Conservation (phyloP, 2,329 filamentous ascomycete genomes). For the Sporothrix pseudoabietina region DNA sequence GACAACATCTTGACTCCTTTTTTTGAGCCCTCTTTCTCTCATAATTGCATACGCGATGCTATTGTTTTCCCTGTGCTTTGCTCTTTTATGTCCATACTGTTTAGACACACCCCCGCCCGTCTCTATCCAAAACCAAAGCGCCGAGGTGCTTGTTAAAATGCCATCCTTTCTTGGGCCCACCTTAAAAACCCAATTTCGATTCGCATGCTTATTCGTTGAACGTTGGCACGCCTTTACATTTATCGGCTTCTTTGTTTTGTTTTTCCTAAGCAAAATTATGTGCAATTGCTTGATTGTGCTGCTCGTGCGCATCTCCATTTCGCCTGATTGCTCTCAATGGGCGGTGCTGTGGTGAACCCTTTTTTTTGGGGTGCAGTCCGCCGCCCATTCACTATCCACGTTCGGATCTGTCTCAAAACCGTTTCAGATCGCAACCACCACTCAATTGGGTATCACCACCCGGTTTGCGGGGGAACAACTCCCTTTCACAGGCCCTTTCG, state of each 20-base stretch:
- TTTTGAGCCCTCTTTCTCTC: background rate
- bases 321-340: background rate
- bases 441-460: background rate
- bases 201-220: background rate
- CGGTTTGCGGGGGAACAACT: background rate
- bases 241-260: background rate
- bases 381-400: background rate
- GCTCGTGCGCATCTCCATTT: background rate
- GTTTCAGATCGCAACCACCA: conserved; percentile 23
- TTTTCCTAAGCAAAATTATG: background rate
- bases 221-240: background rate
- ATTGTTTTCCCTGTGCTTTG: background rate
- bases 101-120: background rate
- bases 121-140: background rate
- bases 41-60: background rate
- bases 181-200: background rate
- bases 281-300: background rate
- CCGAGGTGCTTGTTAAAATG: background rate
- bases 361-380: background rate
- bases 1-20: background rate
- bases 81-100: background rate
- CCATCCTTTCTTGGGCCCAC: background rate
- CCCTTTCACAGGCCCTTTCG: background rate
- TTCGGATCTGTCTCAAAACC: conserved; percentile 26
- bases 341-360: background rate